Evolutionary conservation across 2,329 filamentous ascomycete species (phyloP), one percentile per base, ranked within the genome.

Genomic region (Curvularia lunata): DNA sequence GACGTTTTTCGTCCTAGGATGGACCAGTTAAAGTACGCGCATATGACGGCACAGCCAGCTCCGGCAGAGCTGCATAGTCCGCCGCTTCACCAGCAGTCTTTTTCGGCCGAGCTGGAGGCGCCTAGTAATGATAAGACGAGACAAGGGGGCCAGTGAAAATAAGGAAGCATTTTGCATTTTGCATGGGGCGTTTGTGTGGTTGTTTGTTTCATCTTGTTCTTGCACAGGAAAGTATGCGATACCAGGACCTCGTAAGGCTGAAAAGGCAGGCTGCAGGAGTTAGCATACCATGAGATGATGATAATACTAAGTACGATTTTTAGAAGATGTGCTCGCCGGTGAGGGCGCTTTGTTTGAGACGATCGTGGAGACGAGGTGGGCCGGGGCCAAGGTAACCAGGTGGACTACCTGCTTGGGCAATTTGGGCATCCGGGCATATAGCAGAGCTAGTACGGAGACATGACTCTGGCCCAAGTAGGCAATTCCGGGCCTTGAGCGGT

Each of bases 31-130:
- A 70, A 71, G 49, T 58, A 66, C n/a, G 61, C 49, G 5, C 59
- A 63, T 19, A 52, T 51, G 49, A 50, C 46, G 32, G 32, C 50
- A 38, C 51, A 57, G 18, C 50, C 53, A n/a, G 48, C 28, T 9
- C 46, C 59, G 30, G 62, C 53, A 40, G 72, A 74, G 41, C 48
- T 75, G 54, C 65, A 64, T 23, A 67, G 64, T 23, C 69, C 71
- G 8, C 43, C 59, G 34, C 65, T 63, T 18, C 63, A 55, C 27
- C 62, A 68, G 46, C 60, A 70, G 34, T 52, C 49, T 16, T 72
- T 68, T 42, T 57, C 65, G 10, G 68, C 63, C 3, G 72, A 73
- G 42, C 41, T 75, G 47, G 70, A 72, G 30, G 72, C 64, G 18
- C 55, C 64, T 48, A 28, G 23, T n/a, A 52, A 48, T 10, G 63